Evolutionary conservation across 106 monocot genomes (phyloP).

Genomic region (Dactylorhiza incarnata): DNA sequence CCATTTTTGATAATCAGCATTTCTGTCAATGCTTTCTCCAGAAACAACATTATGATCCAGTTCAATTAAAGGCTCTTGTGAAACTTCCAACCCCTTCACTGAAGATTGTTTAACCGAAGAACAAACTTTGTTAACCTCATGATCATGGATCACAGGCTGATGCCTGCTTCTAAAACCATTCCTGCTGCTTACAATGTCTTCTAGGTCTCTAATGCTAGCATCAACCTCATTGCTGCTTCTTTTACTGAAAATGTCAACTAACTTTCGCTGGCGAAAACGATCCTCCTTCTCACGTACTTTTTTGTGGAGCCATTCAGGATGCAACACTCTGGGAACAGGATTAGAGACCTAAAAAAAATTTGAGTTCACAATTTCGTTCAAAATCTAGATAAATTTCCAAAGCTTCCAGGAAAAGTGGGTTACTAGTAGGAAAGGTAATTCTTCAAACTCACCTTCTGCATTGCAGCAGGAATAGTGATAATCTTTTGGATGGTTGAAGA

Average conservation of each 20-base stretch:
- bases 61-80: slow-evolving; percentile 14
- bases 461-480: slow-evolving; percentile 98
- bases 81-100: slow-evolving; percentile 6
- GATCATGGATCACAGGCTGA: slow-evolving; percentile 28
- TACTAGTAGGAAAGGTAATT: neutral
- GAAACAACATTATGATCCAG: slow-evolving; percentile 25
- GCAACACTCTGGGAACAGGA: slow-evolving; percentile 89
- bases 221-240: slow-evolving; percentile 18
- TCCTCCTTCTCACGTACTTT: slow-evolving; percentile 91
- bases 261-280: slow-evolving; percentile 76
- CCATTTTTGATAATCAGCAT: slow-evolving; percentile 89
- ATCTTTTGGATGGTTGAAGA: slow-evolving; percentile 96
- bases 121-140: slow-evolving; percentile 41
- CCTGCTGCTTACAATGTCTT: slow-evolving; percentile 39
- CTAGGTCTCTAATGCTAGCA: slow-evolving; percentile 39
- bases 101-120: slow-evolving; percentile 16
- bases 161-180: slow-evolving; percentile 12
- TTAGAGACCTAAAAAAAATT: slow-evolving; percentile 63
- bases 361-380: neutral
- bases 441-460: slow-evolving; percentile 73
- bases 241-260: slow-evolving; percentile 61
- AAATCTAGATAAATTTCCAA: neutral
- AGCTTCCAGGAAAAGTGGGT: neutral
- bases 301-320: slow-evolving; percentile 97
- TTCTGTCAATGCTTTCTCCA: slow-evolving; percentile 37